These are phyloP conservation scores for Hypoxylon sp. DNA, from an alignment of 2,329 filamentous ascomycete genomes.

Conservation along the genomic window DNA sequence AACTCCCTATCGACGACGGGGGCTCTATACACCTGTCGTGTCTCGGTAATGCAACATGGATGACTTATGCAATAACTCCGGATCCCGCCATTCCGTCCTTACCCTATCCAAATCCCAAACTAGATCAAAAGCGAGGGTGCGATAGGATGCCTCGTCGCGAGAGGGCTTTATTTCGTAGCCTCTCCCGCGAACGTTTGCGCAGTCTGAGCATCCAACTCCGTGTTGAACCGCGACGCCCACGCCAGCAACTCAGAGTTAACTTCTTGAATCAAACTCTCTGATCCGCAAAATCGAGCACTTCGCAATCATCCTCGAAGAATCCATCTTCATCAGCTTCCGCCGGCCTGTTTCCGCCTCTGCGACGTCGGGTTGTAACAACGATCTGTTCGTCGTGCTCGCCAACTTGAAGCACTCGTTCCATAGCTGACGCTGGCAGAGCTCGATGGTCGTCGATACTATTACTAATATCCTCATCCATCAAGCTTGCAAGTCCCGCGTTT, in stretches of 20 bases:
- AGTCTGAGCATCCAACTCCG: constrained; percentile 42
- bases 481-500: constrained; percentile 64
- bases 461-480: constrained; percentile 68
- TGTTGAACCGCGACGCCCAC: constrained; percentile 37
- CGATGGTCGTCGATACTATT: constrained; percentile 68
- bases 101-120: constrained; percentile 35
- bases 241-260: constrained; percentile 23
- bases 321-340: constrained; percentile 74
- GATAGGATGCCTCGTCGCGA: constrained; percentile 32
- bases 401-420: constrained; percentile 73
- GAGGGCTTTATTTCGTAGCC: constrained; percentile 11
- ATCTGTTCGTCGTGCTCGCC: constrained; percentile 79
- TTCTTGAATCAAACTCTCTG: constrained; percentile 69
- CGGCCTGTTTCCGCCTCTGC: constrained; percentile 69
- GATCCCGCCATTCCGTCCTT: constrained; percentile 45
- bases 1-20: constrained; percentile 42
- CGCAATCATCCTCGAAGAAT: constrained; percentile 94
- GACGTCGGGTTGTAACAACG: constrained; percentile 83
- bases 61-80: constrained; percentile 50
- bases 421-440: constrained; percentile 73
- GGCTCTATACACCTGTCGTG: constrained; percentile 40
- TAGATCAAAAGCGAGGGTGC: constrained; percentile 42
- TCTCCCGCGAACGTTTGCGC: constrained; percentile 35
- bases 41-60: constrained; percentile 46
- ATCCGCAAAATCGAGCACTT: constrained; percentile 89